These are phyloP conservation scores for Macrolepiota fuliginosa DNA, from an alignment of 768 basidiomycete species.

Conservation along the genomic window DNA sequence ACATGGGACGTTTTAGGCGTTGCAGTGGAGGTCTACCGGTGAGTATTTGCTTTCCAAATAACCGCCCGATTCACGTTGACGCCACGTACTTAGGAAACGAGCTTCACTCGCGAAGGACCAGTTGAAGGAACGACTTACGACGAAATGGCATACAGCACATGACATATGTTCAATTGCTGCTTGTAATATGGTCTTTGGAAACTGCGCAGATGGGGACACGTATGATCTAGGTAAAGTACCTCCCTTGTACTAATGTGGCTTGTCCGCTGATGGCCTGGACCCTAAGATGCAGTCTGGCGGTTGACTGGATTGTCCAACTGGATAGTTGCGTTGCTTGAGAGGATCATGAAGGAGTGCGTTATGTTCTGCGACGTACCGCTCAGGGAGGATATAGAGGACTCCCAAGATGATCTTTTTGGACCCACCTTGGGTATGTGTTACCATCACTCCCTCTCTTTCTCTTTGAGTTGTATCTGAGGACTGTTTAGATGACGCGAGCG, in stretches of 20 bases:
- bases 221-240: slow-evolving; percentile 59
- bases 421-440: slow-evolving; percentile 5
- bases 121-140: slow-evolving; percentile 39
- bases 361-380: slow-evolving; percentile 26
- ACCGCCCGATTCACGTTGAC: not conserved
- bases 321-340: slow-evolving; percentile 60
- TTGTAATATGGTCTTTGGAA: slow-evolving; percentile 62
- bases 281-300: slow-evolving; percentile 70
- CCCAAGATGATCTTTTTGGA: slow-evolving; percentile 16
- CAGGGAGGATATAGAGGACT: slow-evolving; percentile 11
- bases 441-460: too few species aligned
- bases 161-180: slow-evolving; percentile 66
- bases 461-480: not conserved
- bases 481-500: not conserved
- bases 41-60: slow-evolving; percentile 16
- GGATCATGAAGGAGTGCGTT: slow-evolving; percentile 55
- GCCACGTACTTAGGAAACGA: slow-evolving; percentile 16
- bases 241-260: not conserved
- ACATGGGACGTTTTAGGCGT: slow-evolving; percentile 41
- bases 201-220: slow-evolving; percentile 56
- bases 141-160: slow-evolving; percentile 59
- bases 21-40: slow-evolving; percentile 51
- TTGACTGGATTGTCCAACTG: slow-evolving; percentile 61
- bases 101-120: slow-evolving; percentile 21
- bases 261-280: not conserved